Base-by-base conservation (phyloP, 164 flowering plant genomes). In the Nymphaea thermarum region DNA sequence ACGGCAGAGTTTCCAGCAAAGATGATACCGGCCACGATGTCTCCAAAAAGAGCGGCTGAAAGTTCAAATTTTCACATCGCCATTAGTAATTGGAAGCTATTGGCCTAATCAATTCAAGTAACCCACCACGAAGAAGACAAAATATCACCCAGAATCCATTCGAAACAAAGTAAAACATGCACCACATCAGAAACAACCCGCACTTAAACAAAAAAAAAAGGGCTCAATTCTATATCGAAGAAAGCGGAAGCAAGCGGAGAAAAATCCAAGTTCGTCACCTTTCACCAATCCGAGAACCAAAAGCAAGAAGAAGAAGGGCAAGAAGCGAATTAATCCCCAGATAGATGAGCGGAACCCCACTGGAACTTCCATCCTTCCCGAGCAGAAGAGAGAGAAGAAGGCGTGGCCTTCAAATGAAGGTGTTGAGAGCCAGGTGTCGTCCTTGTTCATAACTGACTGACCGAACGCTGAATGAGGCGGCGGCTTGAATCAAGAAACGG, bases 271-370 rank as follows among this genome's bases (percentile, higher is more conserved):
- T 11, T 43, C 11, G 44, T 36, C 67, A 87, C 98, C 96, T 84
- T 92, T 92, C 67, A 87, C 76, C 47, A 82, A 25, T 70, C 91
- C 94, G 62, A 90, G 90, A 57, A 77, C 36, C 64, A 83, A 68
- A 69, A 93, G 90, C 67, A 77, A 65, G 67, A 83, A 55, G 83
- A 93, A 93, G 82, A 86, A 82, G 36, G 96, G 97, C 3, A 89
- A 75, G 69, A 93, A 93, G 14, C 88, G 81, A 53, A 90, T 2
- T 60, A 85, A 87, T 67, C 86, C 89, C 93, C 96, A 83, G 41
- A 86, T 63, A 71, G 67, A 82, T 8, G 79, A 79, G 42, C 81
- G 17, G 60, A 82, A 80, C 44, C 90, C 88, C 0, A 64, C 69
- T 1, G 95, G 96, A 55, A 87, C 84, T 72, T 84, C 81, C 98